Percentiles rank a stretch among this genome's conserved stretches.
Conservation (phyloP, 2,329 filamentous ascomycete genomes). For the Ustulina deusta region DNA sequence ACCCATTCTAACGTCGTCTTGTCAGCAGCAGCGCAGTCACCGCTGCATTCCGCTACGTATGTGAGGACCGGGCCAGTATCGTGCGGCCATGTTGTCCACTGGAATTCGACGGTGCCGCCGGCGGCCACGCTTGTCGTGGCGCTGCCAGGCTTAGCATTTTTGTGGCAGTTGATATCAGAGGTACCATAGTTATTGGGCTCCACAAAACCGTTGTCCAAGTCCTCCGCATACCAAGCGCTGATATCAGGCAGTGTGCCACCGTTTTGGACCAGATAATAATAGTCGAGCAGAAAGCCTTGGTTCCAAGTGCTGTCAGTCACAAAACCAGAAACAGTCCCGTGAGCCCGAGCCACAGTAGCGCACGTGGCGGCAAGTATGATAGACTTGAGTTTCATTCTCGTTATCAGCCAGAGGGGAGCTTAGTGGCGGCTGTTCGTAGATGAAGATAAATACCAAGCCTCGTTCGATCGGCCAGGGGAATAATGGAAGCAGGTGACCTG, state of each 20-base stretch:
- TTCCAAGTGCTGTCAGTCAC: conserved; percentile 36
- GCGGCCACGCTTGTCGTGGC: conserved; percentile 42
- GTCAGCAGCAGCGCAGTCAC: conserved; percentile 20
- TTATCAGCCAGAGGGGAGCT: not conserved
- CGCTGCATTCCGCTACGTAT: conserved; percentile 51
- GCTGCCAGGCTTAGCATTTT: conserved; percentile 47
- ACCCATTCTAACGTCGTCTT: conserved; percentile 43
- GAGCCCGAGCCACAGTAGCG: conserved; percentile 26
- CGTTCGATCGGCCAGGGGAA: not conserved
- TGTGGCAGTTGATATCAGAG: conserved; percentile 54
- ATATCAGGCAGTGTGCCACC: conserved; percentile 21
- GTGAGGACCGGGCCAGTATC: conserved; percentile 52
- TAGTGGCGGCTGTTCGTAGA: not conserved
- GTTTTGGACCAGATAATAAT: conserved; percentile 31
- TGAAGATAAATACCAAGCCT: not conserved
- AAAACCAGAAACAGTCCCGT: conserved; percentile 34
- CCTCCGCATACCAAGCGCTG: conserved; percentile 47
- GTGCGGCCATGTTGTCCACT: conserved; percentile 51
- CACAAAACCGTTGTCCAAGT: conserved; percentile 56
- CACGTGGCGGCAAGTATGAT: conserved; percentile 26
- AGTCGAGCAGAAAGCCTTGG: conserved; percentile 34
- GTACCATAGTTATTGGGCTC: conserved; percentile 49
- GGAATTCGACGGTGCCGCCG: conserved; percentile 49
- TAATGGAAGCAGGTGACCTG: not conserved
- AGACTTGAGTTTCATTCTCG: conserved; percentile 19